Conservation (phyloP, 1,284 basidiomycete genomes). For the Lignosus rhinocerotis region DNA sequence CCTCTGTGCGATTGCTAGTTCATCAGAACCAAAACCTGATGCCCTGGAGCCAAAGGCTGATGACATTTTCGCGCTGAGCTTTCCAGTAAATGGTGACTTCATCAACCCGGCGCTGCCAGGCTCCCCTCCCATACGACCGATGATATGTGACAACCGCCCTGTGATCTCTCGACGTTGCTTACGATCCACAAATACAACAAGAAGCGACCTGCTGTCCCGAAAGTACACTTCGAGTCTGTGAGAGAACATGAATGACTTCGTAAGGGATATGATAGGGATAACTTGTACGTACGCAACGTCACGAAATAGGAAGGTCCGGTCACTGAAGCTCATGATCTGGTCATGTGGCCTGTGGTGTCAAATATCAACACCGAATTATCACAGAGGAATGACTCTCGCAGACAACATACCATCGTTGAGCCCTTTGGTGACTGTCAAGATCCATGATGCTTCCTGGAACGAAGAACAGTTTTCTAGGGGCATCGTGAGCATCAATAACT, state of each 20-base stretch:
- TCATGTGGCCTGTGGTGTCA: slow-evolving; percentile 65
- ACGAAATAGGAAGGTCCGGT: slow-evolving; percentile 85
- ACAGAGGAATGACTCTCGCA: background rate
- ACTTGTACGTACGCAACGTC: slow-evolving; percentile 75
- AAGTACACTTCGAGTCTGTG: slow-evolving; percentile 88
- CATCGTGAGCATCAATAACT: slow-evolving; percentile 86
- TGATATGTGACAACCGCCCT: slow-evolving; percentile 55
- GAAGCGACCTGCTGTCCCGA: slow-evolving; percentile 81
- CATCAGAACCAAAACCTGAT: slow-evolving; percentile 50
- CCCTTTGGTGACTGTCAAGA: slow-evolving; percentile 73
- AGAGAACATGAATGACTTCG: background rate
- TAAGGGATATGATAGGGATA: slow-evolving; percentile 4
- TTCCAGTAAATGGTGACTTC: slow-evolving; percentile 58
- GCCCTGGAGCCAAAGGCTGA: slow-evolving; percentile 42
- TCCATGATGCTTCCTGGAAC: slow-evolving; percentile 85
- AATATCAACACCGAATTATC: background rate
- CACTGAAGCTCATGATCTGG: slow-evolving; percentile 77
- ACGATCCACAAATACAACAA: slow-evolving; percentile 78
- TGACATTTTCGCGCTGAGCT: slow-evolving; percentile 40
- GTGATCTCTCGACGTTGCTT: slow-evolving; percentile 65
- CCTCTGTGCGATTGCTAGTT: slow-evolving; percentile 67
- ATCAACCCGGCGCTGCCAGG: slow-evolving; percentile 41
- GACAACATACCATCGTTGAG: slow-evolving; percentile 69
- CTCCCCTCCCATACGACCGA: slow-evolving; percentile 40
- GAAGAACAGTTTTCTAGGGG: slow-evolving; percentile 80